Evolutionary conservation across 495 filamentous ascomycete species (phyloP), one percentile per base, ranked within the genome.

Genomic region (Astrothelium macrocarpum): DNA sequence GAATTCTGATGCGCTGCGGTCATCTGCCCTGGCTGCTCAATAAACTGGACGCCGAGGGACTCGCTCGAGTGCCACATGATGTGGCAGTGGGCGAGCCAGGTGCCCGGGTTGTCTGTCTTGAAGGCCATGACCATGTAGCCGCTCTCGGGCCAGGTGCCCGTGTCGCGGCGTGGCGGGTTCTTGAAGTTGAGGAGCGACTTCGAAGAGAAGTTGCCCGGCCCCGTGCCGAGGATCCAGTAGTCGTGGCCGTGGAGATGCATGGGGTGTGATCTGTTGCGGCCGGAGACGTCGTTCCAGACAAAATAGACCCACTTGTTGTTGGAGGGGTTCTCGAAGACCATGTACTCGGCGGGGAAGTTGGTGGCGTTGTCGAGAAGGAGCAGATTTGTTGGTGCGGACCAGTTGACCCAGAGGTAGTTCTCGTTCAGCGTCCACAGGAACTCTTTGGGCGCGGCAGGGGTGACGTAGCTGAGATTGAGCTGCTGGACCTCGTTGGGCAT

Each of bases 31-130:
- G 49, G 49, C 49, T 56, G 43, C 62, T 75, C 72, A 0, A 75
- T 59, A 60, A 75, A 74, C 60, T 74, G 71, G 20, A 73, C 64
- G 49, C 66, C 70, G 11, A 75, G 68, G 3, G 72, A 72, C 39
- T 74, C 64, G n/a, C 59, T 34, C 3, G 68, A 65, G 62, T 74
- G 73, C 67, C 63, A 64, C 43, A 58, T 31, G 42, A 64, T 64
- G 67, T 84, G 80, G 67, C 79, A 82, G 66, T 82, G 79, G 70
- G 82, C 75, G 10, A 82, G 64, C 79, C 81, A 83, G n/a, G 73
- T 76, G 0, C 79, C 80, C 2, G 80, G 82, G 58, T 78, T 79
- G 69, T 81, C 71, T 63, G 66, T 60, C 64, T 71, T 46, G 34
- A 71, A 75, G 53, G 63, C 45, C 31, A 70, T 65, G 20, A 59